These are phyloP conservation scores for Coemansia umbellata DNA, from an alignment of 192 early-diverging fungal species.

Conservation along the genomic window DNA sequence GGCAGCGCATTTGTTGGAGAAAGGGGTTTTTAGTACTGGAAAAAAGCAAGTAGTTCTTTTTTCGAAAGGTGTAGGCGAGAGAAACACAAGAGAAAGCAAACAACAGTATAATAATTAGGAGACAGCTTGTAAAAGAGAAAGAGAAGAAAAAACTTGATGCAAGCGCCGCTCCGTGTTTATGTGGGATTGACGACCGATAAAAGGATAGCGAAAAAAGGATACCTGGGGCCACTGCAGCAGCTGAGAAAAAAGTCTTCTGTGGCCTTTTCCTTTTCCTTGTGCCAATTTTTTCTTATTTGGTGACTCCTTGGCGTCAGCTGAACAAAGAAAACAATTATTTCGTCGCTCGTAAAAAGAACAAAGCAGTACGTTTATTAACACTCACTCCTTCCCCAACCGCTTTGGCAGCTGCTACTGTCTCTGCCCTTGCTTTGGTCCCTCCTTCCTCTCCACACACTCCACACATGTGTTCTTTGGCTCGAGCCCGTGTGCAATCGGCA, in stretches of 20 bases:
- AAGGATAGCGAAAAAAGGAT: too few species aligned
- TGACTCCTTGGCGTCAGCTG: background rate
- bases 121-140: background rate
- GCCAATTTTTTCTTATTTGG: background rate
- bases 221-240: too few species aligned
- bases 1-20: constrained; percentile 14
- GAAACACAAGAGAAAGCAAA: background rate
- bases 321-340: background rate
- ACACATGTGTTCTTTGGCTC: too few species aligned
- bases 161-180: background rate
- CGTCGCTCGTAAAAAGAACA: too few species aligned
- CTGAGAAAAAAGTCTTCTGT: background rate
- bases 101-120: background rate
- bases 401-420: too few species aligned
- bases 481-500: too few species aligned
- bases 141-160: background rate
- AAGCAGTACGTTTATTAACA: too few species aligned
- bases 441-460: too few species aligned
- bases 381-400: too few species aligned
- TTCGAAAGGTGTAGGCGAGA: background rate
- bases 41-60: background rate
- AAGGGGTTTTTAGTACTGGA: background rate
- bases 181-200: too few species aligned
- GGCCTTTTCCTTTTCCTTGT: background rate
- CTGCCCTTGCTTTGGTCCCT: too few species aligned